Evolutionary conservation across 495 filamentous ascomycete species (phyloP).

Genomic region (Trichodelitschia bisporula): DNA sequence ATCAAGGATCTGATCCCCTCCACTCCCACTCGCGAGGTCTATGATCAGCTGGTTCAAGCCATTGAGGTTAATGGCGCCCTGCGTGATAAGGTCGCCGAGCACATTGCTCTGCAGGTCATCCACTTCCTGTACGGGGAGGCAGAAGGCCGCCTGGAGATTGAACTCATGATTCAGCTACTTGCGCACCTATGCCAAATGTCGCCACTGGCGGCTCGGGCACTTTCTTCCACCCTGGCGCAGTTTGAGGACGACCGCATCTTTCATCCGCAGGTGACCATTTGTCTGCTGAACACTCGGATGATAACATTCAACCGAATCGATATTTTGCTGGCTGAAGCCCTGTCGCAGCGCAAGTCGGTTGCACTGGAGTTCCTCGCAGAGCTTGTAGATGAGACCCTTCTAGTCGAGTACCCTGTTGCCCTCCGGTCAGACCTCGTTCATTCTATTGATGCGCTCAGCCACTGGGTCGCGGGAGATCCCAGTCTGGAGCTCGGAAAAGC

Average conservation of each 20-base stretch:
- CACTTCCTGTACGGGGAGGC: constrained; percentile 37
- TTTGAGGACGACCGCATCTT: constrained; percentile 55
- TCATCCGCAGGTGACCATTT: constrained; percentile 49
- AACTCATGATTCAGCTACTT: constrained; percentile 62
- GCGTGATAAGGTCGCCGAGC: constrained; percentile 40
- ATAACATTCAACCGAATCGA: constrained; percentile 68
- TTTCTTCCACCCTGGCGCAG: constrained; percentile 39
- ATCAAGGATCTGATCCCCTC: constrained; percentile 32
- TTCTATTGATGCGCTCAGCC: constrained; percentile 48
- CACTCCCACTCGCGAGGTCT: constrained; percentile 12
- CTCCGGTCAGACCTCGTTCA: constrained; percentile 71
- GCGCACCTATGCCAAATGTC: constrained; percentile 59
- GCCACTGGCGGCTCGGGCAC: constrained; percentile 49
- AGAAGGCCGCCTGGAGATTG: constrained; percentile 40
- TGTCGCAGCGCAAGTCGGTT: constrained; percentile 37
- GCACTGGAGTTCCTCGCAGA: constrained; percentile 53
- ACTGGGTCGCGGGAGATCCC: constrained; percentile 58
- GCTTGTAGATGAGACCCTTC: constrained; percentile 49
- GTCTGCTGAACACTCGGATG: constrained; percentile 46
- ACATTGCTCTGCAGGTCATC: constrained; percentile 46
- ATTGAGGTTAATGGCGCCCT: constrained; percentile 20
- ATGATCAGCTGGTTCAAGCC: constrained; percentile 24
- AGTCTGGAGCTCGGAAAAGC: constrained; percentile 33
- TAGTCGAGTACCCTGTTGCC: constrained; percentile 49
- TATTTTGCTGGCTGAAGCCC: constrained; percentile 40